Percentiles rank a stretch among this genome's conserved stretches.
Conservation (phyloP, 179 eudicot genomes). For the Pouteria campechiana region DNA sequence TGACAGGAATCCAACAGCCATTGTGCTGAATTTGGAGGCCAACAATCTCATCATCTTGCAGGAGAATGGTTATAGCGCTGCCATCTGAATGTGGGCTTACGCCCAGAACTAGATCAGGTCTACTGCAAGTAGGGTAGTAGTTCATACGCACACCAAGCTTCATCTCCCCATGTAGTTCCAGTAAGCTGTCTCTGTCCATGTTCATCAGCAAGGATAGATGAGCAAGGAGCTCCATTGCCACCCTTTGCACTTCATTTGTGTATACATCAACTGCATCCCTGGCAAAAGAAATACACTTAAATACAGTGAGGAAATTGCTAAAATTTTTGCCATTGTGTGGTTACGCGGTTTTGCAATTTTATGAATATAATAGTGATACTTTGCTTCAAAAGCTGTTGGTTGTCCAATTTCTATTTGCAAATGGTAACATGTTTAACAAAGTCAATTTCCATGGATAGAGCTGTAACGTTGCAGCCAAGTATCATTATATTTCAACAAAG, state of each 20-base stretch:
- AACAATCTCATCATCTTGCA: constrained; percentile 27
- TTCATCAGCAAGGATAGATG: constrained; percentile 9
- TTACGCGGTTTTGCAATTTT: too few relatives aligned
- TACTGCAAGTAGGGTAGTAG: constrained; percentile 23
- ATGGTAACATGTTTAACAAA: too few relatives aligned
- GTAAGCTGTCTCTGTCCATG: not conserved
- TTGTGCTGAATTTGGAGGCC: constrained; percentile 30
- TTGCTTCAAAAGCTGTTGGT: too few relatives aligned
- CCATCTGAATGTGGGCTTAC: constrained; percentile 34
- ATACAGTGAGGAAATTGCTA: not conserved
- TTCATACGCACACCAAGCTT: constrained; percentile 15
- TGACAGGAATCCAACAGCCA: constrained; percentile 30
- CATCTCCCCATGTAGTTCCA: constrained; percentile 1
- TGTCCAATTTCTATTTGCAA: too few relatives aligned
- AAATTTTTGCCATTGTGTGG: not conserved
- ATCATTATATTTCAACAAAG: too few relatives aligned
- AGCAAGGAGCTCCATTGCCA: constrained; percentile 4
- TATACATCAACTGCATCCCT: constrained; percentile 3
- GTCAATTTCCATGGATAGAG: too few relatives aligned
- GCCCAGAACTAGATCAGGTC: constrained; percentile 28
- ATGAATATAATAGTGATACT: too few relatives aligned
- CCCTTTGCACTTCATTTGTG: not conserved
- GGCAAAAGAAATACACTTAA: not conserved
- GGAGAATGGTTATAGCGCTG: constrained; percentile 25
- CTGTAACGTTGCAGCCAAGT: too few relatives aligned